Evolutionary conservation across 805 yeast genomes (phyloP), one percentile per base, ranked within the genome.

Genomic region (Saccharomycopsis capsularis): DNA sequence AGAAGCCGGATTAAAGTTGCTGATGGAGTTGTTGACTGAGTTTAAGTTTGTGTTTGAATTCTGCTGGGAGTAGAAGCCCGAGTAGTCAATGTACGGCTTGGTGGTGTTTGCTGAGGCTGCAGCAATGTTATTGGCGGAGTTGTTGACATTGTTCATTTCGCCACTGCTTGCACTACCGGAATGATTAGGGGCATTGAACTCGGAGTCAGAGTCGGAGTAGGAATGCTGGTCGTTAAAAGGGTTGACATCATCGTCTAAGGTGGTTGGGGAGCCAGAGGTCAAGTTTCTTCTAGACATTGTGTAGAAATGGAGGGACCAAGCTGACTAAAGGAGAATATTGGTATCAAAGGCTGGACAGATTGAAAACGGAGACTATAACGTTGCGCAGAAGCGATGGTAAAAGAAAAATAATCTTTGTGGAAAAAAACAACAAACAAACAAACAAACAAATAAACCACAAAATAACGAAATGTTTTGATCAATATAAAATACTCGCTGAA

Each of bases 1-100:
- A n/a, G n/a, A n/a, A n/a, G n/a, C n/a, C n/a, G n/a, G n/a, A n/a
- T n/a, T n/a, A 23, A 54, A 56, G 30, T 48, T 55, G 38, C 59
- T 54, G 45, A 58, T 53, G 42, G 60, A 56, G 48, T 61, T 59
- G 40, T 56, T 56, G 19, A 62, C 48, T 37, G 45, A 55, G 53
- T 21, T 40, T 19, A 35, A 38, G 30, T 48, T 55, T 40, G 54
- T 50, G 13, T 55, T 44, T 21, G 53, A 58, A 46, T 70, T 58
- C n/a, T 34, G 38, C 38, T 34, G 38, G 23, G 70, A 64, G 55
- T 68, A 63, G 52, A 71, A 72, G 29, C 66, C 68, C 43, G 68
- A 64, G 55, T 65, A 72, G 25, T 73, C 71, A 27, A 65, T 34
- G 18, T 34, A 34, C 18, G 38, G 38, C 38, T 34, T 34, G 7